Base-by-base conservation (phyloP, 208 protist genomes). In the Crithidia fasciculata region DNA sequence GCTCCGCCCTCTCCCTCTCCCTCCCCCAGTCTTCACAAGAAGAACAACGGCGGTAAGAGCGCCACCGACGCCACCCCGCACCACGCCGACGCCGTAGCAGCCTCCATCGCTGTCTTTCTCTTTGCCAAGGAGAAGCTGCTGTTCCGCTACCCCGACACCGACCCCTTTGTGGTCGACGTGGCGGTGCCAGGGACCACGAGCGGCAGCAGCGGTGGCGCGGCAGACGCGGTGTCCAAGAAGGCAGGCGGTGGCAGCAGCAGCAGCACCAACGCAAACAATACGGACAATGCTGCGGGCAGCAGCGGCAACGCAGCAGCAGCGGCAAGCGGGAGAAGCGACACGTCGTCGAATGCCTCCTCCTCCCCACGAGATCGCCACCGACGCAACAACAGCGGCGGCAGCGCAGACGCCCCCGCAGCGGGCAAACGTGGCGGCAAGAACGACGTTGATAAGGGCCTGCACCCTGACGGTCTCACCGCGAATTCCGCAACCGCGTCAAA, bases 121-220 rank as follows among this genome's bases (percentile, higher is more conserved):
- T 94, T 96, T 78, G 89, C 84, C 16, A 76, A 89, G 36, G 88
- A 94, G 56, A 85, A 92, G 63, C 68, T 96, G 18, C 66, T 96
- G 10, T 96, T 93, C 67, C 91, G 91, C 47, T 96, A 90, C 56
- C 91, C 91, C 28, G 57, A 83, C 18, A 64, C 72, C 36, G 92
- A 96, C 68, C 89, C 91, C 0, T 96, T 96, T 45, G 50, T 60
- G 3, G 82, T 93, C 0, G 77, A 90, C 58, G 53, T 91, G 3
- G 64, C 66, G 4, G 58, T 69, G 12, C 37, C 70, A 0, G 62
- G 76, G 62, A 41, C 15, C 16, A 52, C 50, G 5, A 12, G 56
- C 44, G 28, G 53, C 64, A 53, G 65, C 50, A 57, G 49, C 43
- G 57, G 6, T 58, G 60, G 41, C 36, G 8, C 55, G 15, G 39